Evolutionary conservation across 2,329 filamentous ascomycete species (phyloP).

Genomic region (Thermothelomyces thermophilus): DNA sequence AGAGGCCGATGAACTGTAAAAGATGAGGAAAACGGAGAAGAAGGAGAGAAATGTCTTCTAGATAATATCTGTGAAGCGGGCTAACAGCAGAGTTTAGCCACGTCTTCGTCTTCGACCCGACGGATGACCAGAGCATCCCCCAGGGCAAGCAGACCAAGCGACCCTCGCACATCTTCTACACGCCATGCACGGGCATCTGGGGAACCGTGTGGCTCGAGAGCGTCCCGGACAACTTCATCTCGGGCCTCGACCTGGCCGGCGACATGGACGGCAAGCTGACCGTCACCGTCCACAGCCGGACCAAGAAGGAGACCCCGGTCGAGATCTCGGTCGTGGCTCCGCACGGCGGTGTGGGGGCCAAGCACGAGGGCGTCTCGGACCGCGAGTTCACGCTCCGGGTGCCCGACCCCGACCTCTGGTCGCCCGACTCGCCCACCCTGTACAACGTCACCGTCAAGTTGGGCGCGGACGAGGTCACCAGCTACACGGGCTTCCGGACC

Average conservation of each 20-base stretch:
- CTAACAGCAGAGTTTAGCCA: conserved; percentile 34
- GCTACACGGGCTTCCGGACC: conserved; percentile 65
- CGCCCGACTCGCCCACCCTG: conserved; percentile 53
- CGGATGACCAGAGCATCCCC: conserved; percentile 55
- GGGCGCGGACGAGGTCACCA: conserved; percentile 47
- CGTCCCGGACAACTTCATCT: conserved; percentile 51
- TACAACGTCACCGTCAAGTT: conserved; percentile 56
- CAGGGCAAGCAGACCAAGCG: conserved; percentile 57
- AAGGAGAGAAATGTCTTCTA: not conserved
- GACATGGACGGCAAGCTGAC: conserved; percentile 50
- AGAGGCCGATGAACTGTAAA: too few species aligned
- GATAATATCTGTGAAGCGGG: not conserved
- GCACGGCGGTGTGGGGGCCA: conserved; percentile 37
- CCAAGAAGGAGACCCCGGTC: conserved; percentile 31
- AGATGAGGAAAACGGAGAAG: too few species aligned
- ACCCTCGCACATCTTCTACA: conserved; percentile 62
- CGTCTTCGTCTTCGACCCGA: conserved; percentile 62
- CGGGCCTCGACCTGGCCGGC: conserved; percentile 52
- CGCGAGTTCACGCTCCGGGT: conserved; percentile 49
- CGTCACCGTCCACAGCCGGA: conserved; percentile 44
- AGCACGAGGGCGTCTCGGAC: conserved; percentile 40
- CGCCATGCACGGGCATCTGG: conserved; percentile 68
- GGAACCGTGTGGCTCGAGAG: conserved; percentile 65
- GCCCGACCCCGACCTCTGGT: conserved; percentile 54
- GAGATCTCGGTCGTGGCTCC: conserved; percentile 32